A percentile compares a stretch with the other conserved stretches of the same genome.
These are phyloP conservation scores for Leishmania gerbilli DNA, from an alignment of 208 protist genomes.

Conservation along the genomic window DNA sequence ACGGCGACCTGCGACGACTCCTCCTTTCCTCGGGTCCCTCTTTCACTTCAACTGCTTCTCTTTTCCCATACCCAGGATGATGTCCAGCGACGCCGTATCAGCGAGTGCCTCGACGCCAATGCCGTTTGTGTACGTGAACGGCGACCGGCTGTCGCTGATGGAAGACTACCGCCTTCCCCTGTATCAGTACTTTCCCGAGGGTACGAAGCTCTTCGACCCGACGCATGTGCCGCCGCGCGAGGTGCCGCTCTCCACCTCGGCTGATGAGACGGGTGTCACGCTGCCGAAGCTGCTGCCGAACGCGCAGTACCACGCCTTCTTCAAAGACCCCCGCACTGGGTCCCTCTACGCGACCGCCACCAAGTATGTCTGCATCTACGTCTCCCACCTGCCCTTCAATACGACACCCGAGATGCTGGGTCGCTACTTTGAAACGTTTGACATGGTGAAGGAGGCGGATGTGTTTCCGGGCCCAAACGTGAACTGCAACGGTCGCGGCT, in stretches of 20 bases:
- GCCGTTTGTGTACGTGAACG: constrained; percentile 78
- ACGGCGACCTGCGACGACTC: background rate
- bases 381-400: constrained; percentile 63
- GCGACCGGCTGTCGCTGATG: constrained; percentile 55
- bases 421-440: constrained; percentile 74
- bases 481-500: constrained; percentile 70
- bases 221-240: constrained; percentile 51
- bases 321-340: constrained; percentile 48
- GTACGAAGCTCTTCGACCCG: constrained; percentile 70
- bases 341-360: constrained; percentile 31
- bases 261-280: constrained; percentile 63
- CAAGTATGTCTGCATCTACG: constrained; percentile 67
- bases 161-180: constrained; percentile 74
- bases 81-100: constrained; percentile 26
- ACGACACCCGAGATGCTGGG: constrained; percentile 79
- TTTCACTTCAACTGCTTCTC: background rate
- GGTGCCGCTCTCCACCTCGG: constrained; percentile 54
- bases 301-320: constrained; percentile 69
- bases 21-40: background rate
- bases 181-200: constrained; percentile 62
- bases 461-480: constrained; percentile 45
- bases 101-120: constrained; percentile 14
- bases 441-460: constrained; percentile 70
- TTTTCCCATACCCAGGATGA: background rate
- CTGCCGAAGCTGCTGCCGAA: constrained; percentile 63